Evolutionary conservation across 306 rosid species (phyloP).

Genomic region (Mimosa pudica): DNA sequence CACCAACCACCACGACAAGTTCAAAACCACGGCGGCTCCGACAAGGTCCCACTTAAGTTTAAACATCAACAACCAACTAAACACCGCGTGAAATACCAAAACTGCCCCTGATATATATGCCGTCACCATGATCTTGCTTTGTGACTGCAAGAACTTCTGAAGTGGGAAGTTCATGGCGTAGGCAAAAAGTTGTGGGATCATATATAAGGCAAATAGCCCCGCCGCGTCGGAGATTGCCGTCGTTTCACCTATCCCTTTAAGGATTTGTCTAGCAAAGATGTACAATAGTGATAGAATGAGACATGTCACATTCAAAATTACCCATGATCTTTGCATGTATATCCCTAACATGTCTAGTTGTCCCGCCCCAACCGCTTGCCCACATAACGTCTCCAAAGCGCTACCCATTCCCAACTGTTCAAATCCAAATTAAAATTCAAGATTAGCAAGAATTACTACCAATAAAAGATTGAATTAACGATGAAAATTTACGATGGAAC

Average conservation of each 20-base stretch:
- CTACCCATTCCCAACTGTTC: constrained; percentile 91
- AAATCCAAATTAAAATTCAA: not conserved
- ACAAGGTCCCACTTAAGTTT: constrained; percentile 65
- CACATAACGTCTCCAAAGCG: constrained; percentile 87
- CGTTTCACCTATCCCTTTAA: constrained; percentile 67
- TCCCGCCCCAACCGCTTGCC: constrained; percentile 89
- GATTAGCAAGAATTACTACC: too few species aligned
- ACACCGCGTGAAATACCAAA: constrained; percentile 59
- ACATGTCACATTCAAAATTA: constrained; percentile 58
- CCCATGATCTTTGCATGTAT: constrained; percentile 92
- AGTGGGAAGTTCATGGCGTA: constrained; percentile 77
- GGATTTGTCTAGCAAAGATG: constrained; percentile 56
- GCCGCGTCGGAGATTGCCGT: constrained; percentile 66
- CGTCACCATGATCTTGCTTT: constrained; percentile 91
- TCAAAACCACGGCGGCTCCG: constrained; percentile 74
- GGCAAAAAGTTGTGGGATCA: constrained; percentile 91
- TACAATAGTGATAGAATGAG: constrained; percentile 45
- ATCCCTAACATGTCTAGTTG: constrained; percentile 76
- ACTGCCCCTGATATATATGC: constrained; percentile 62
- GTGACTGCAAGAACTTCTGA: constrained; percentile 76
- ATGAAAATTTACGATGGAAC: too few species aligned
- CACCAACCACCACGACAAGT: constrained; percentile 77
- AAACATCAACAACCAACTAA: constrained; percentile 81
- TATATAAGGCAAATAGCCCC: constrained; percentile 68
- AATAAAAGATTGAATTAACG: too few species aligned